Evolutionary conservation across 2,329 filamentous ascomycete genomes (phyloP).

Genomic region (Aspergillus novoparasiticus): DNA sequence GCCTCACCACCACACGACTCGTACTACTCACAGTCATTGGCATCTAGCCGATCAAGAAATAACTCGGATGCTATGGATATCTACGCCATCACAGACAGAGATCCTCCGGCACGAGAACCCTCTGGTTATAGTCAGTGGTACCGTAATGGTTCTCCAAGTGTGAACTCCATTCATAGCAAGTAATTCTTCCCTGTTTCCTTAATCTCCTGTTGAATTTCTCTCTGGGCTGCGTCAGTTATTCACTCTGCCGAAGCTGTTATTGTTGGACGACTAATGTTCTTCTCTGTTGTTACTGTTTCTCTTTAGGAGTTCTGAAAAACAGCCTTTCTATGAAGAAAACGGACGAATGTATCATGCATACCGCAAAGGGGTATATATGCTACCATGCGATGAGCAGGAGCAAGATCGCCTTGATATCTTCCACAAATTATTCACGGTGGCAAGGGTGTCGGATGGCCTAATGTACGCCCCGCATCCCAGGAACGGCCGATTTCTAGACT

Average conservation of each 20-base stretch:
- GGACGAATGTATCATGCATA: conserved; percentile 71
- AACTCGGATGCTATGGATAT: conserved; percentile 42
- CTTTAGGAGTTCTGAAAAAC: conserved; percentile 37
- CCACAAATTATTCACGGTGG: conserved; percentile 73
- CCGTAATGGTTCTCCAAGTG: conserved; percentile 33
- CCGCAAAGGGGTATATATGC: conserved; percentile 69
- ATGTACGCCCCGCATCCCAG: conserved; percentile 44
- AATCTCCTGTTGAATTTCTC: not conserved
- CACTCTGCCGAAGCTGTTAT: not conserved
- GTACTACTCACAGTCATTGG: conserved; percentile 29
- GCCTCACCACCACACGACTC: conserved; percentile 24
- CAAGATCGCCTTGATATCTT: conserved; percentile 79
- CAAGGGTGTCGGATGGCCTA: conserved; percentile 53
- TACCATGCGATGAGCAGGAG: conserved; percentile 77
- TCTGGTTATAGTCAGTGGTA: conserved; percentile 25
- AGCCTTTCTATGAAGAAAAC: conserved; percentile 62
- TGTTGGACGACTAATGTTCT: conserved; percentile 21
- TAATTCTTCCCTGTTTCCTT: conserved; percentile 20
- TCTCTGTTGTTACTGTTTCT: conserved; percentile 5
- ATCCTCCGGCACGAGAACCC: conserved; percentile 26
- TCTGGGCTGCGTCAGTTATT: not conserved
- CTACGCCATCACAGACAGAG: conserved; percentile 35
- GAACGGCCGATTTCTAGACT: conserved; percentile 58
- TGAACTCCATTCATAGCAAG: conserved; percentile 23
- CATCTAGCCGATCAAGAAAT: conserved; percentile 32